Percentiles rank a stretch among this genome's conserved stretches.
Evolutionary conservation across 148 eudicot species (phyloP).

Genomic region (Pharnaceum exiguum): DNA sequence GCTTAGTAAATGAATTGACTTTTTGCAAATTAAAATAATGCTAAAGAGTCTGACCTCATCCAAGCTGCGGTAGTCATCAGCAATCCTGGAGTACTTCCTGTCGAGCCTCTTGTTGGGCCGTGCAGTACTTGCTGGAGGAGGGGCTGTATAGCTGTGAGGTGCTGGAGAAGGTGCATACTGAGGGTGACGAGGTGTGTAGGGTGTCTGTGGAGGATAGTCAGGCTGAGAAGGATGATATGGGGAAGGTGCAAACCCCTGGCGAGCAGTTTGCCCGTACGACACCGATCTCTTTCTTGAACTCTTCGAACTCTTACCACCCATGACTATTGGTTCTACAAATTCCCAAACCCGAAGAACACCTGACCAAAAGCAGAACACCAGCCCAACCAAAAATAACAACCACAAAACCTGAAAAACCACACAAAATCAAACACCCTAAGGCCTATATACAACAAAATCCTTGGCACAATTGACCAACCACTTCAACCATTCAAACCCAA

Average conservation of each 20-base stretch:
- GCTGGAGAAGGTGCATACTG: constrained; percentile 30
- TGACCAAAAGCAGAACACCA: constrained; percentile 14
- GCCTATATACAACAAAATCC: background rate
- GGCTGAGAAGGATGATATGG: constrained; percentile 26
- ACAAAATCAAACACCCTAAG: constrained; percentile 1
- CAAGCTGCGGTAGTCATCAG: constrained; percentile 75
- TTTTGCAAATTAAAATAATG: background rate
- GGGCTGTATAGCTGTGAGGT: constrained; percentile 12
- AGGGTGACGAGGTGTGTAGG: constrained; percentile 26
- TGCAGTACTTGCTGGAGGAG: constrained; percentile 18
- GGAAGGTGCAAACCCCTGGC: constrained; percentile 18
- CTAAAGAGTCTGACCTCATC: constrained; percentile 57
- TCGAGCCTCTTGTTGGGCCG: constrained; percentile 56
- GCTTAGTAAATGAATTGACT: background rate
- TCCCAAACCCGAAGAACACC: constrained; percentile 5
- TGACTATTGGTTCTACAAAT: constrained; percentile 10
- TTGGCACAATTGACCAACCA: constrained; percentile 2
- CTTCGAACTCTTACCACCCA: constrained; percentile 55
- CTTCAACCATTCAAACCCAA: background rate
- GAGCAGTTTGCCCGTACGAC: constrained; percentile 19
- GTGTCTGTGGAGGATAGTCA: constrained; percentile 34
- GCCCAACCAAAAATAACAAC: constrained; percentile 21
- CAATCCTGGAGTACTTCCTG: constrained; percentile 79
- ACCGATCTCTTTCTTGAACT: constrained; percentile 27
- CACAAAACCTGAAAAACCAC: constrained; percentile 26